A percentile compares a stretch with the other conserved stretches of the same genome.
Evolutionary conservation across 2,329 filamentous ascomycete species (phyloP).

Genomic region (Penicillium sclerotigenum): DNA sequence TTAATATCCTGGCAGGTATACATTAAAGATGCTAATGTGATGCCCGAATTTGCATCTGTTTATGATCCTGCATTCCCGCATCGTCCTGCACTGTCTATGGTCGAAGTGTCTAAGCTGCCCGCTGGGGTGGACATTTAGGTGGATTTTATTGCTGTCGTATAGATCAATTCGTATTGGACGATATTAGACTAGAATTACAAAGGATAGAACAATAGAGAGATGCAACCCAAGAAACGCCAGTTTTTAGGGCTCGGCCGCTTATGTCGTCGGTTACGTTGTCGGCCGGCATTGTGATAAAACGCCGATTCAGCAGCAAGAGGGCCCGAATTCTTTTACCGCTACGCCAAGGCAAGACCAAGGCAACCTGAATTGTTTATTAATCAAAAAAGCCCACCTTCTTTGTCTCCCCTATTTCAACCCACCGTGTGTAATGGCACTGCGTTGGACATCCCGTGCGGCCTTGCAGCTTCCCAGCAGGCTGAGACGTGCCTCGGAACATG

Average conservation of each 20-base stretch:
- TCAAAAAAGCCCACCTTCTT: not conserved
- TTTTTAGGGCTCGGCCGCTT: too few species aligned
- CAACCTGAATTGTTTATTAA: not conserved
- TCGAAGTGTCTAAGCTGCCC: constrained; percentile 12
- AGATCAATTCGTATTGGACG: too few species aligned
- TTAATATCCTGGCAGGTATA: not conserved
- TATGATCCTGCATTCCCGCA: constrained; percentile 13
- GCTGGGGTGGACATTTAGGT: not conserved
- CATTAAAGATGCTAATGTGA: constrained; percentile 17
- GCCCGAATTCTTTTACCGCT: too few species aligned
- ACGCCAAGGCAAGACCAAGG: not conserved
- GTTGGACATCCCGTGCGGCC: not conserved
- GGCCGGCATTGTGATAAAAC: too few species aligned
- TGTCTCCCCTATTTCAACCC: not conserved
- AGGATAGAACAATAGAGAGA: too few species aligned
- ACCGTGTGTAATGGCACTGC: not conserved
- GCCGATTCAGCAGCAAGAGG: too few species aligned
- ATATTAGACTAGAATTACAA: too few species aligned
- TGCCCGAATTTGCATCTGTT: constrained; percentile 11
- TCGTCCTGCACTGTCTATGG: constrained; percentile 15
- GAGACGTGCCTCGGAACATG: not conserved
- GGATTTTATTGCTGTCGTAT: too few species aligned
- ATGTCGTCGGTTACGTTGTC: too few species aligned
- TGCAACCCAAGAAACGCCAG: too few species aligned
- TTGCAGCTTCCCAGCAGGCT: not conserved